Percentiles rank a stretch among this genome's conserved stretches.
These are phyloP conservation scores for Venturia oleaginea DNA, from an alignment of 2,329 filamentous ascomycete genomes.

Conservation along the genomic window DNA sequence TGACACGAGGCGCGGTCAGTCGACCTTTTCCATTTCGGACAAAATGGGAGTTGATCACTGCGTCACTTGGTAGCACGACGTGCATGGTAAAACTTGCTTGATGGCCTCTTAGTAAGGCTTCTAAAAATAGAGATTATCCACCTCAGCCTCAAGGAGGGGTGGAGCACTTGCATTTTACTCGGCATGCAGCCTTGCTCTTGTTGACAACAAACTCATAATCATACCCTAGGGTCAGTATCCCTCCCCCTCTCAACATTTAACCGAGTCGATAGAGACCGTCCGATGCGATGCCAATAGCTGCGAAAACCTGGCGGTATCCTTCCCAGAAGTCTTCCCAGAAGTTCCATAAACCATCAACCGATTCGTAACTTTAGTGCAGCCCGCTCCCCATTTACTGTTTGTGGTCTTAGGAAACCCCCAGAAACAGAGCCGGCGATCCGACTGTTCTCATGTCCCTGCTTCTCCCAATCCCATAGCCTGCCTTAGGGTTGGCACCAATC, in stretches of 20 bases:
- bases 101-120: background rate
- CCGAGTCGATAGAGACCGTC: background rate
- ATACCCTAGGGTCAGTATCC: background rate
- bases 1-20: background rate
- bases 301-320: background rate
- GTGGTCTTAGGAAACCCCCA: background rate
- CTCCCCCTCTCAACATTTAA: background rate
- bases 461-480: background rate
- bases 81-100: background rate
- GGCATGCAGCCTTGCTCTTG: background rate
- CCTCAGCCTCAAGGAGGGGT: background rate
- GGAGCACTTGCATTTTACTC: background rate
- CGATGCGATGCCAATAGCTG: background rate
- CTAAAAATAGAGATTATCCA: background rate
- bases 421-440: background rate
- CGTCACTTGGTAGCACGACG: background rate
- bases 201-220: background rate
- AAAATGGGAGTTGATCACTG: background rate
- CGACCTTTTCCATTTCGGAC: background rate
- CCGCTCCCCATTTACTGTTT: background rate
- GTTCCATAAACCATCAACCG: background rate
- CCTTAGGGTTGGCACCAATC: background rate
- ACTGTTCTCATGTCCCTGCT: background rate
- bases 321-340: background rate
- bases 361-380: background rate